These are phyloP conservation scores for Intubia oerlemansii DNA, from an alignment of 2,329 filamentous ascomycete species.

Conservation along the genomic window DNA sequence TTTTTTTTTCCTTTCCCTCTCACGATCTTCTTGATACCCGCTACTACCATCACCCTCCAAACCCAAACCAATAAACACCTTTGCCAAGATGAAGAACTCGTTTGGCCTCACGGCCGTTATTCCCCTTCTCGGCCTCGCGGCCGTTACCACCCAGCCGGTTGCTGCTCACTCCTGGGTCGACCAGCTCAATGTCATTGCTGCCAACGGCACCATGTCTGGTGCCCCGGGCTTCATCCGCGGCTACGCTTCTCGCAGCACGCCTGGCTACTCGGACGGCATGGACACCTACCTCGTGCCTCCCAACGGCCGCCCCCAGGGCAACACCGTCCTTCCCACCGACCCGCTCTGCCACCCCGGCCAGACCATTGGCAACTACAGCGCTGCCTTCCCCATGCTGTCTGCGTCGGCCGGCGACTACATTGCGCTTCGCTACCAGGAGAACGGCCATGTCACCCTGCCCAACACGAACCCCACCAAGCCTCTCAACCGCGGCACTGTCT, in stretches of 20 bases:
- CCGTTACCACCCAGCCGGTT: slow-evolving; percentile 10
- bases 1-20: background rate
- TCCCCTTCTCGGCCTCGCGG: background rate
- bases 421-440: slow-evolving; percentile 49
- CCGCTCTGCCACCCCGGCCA: slow-evolving; percentile 44
- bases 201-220: slow-evolving; percentile 54
- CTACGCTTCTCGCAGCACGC: slow-evolving; percentile 34
- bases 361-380: slow-evolving; percentile 32
- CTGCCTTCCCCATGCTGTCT: slow-evolving; percentile 38
- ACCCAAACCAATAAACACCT: too few species aligned
- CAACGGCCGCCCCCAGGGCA: slow-evolving; percentile 23
- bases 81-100: too few species aligned
- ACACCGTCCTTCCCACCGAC: slow-evolving; percentile 24
- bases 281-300: slow-evolving; percentile 43
- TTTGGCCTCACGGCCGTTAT: background rate
- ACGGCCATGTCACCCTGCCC: slow-evolving; percentile 50
- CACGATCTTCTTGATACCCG: slow-evolving; percentile 5
- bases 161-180: slow-evolving; percentile 69
- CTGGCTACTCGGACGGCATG: slow-evolving; percentile 33
- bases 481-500: slow-evolving; percentile 47
- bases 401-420: slow-evolving; percentile 39
- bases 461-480: slow-evolving; percentile 36
- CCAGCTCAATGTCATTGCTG: slow-evolving; percentile 45
- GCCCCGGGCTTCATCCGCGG: slow-evolving; percentile 54
- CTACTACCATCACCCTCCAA: background rate